Evolutionary conservation across 23 red algal species (phyloP).

Genomic region (Gracilaria gracilis): DNA sequence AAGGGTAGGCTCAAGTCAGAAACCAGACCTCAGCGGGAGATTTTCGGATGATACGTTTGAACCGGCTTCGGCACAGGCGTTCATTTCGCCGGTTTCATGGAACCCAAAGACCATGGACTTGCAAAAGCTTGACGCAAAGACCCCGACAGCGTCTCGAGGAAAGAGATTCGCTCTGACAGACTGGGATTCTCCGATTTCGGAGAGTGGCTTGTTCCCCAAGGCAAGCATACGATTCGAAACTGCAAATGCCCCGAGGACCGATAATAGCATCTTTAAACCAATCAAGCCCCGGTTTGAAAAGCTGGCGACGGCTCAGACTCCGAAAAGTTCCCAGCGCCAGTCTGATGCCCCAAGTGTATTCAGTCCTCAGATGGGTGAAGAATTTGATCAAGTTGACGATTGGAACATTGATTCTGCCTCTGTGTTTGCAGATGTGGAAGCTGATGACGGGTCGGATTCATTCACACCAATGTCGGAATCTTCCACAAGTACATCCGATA

Average conservation of each 20-base stretch:
- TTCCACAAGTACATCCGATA: neutral
- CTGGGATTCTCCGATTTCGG: slow-evolving; percentile 16
- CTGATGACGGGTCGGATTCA: neutral
- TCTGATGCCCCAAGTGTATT: slow-evolving; percentile 31
- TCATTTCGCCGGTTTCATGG: slow-evolving; percentile 12
- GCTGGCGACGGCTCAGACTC: slow-evolving; percentile 18
- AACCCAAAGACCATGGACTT: neutral
- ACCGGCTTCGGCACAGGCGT: neutral
- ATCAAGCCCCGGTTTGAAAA: slow-evolving; percentile 58
- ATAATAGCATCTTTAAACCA: slow-evolving; percentile 54
- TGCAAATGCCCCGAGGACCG: neutral
- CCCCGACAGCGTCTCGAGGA: slow-evolving; percentile 1
- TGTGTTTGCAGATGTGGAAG: slow-evolving; percentile 64
- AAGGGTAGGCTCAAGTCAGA: neutral
- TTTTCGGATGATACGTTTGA: slow-evolving; percentile 7
- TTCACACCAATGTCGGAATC: slow-evolving; percentile 8
- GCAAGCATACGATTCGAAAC: neutral
- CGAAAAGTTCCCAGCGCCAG: neutral
- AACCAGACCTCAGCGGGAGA: neutral
- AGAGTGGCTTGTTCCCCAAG: neutral
- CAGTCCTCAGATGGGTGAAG: slow-evolving; percentile 39
- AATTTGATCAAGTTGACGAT: slow-evolving; percentile 1
- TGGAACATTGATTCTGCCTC: slow-evolving; percentile 50
- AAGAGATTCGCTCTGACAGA: neutral
- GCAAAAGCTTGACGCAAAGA: neutral